Percentiles rank a stretch among this genome's conserved stretches.
Evolutionary conservation across 2,329 filamentous ascomycete genomes (phyloP).

Genomic region (Ceratocystis alfenasii): DNA sequence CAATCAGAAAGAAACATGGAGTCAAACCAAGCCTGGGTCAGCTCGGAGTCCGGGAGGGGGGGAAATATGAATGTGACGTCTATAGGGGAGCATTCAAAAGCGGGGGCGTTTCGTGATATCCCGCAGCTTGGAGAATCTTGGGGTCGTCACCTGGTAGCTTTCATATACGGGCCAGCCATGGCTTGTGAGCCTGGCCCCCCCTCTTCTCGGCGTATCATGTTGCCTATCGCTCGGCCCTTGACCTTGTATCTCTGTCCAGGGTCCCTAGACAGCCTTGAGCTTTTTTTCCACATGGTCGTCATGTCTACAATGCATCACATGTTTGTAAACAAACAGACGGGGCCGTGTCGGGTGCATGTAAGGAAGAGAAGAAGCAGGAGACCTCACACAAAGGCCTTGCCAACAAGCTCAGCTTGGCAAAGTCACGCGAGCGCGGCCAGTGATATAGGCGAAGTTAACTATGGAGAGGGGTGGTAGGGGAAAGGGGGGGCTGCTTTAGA

Average conservation of each 20-base stretch:
- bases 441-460: no score
- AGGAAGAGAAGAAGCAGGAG: neutral
- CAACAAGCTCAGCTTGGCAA: no score
- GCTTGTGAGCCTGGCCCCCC: neutral
- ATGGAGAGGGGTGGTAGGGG: no score
- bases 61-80: neutral
- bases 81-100: neutral
- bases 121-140: neutral
- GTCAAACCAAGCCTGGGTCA: neutral
- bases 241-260: neutral
- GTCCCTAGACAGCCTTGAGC: neutral
- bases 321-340: neutral
- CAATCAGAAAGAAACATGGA: neutral
- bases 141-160: conserved; percentile 2
- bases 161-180: neutral
- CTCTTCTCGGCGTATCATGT: neutral
- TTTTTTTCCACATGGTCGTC: neutral
- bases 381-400: neutral
- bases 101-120: conserved; percentile 15
- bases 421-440: no score
- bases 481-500: no score
- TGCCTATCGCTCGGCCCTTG: neutral
- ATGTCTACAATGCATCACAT: conserved; percentile 2
- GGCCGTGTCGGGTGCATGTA: neutral
- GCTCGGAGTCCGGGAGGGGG: neutral